Evolutionary conservation across 169 alveolate species (phyloP), one percentile per base, ranked within the genome.

Genomic region (Plasmodium gonderi): DNA sequence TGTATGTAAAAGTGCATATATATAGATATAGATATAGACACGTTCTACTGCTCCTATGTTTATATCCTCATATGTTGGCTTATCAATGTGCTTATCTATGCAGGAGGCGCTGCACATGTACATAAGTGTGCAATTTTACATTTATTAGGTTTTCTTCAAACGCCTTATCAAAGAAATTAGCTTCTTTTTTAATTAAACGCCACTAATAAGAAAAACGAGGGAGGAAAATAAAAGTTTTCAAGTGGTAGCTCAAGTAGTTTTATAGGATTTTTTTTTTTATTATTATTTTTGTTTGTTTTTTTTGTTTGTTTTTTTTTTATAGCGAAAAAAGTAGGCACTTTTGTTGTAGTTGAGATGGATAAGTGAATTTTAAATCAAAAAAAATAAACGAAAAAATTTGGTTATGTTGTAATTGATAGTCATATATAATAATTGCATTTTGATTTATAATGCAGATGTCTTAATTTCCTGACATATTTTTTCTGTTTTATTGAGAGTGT

Each of bases 181-280:
- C 67, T 72, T 83, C 92, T 83, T 83, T 83, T 64, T 83, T 83
- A 72, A 83, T 83, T 83, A 83, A 36, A 49, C 92, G 92, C 85
- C 85, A 83, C 92, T 83, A 74, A 33, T 17, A 76, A 40, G 65
- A 33, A 72, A 83, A 72, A 83, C 69, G 26, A 54, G 69, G 33
- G 33, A 42, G 60, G 23, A 29, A 83, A 74, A 65, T 11, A 51
- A 23, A 29, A 0, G 20, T 51, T 29, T 79, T 14, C 20, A 44
- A 23, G 33, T 77, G 69, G 67, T 12, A 77, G 12, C 40, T 45
- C 12, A 12, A 42, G 23, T 44, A 20, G 33, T 44, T 7, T 20
- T 77, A 33, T n/a, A 17, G 69, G 36, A 14, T 54, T 54, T 5
- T 51, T 54, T 54, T 54, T 54, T 54, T 54, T 54, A n/a, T n/a